Percentiles rank a stretch among this genome's conserved stretches.
Evolutionary conservation across 73 alveolate species (phyloP).

Genomic region (Paramecium primaurelia): DNA sequence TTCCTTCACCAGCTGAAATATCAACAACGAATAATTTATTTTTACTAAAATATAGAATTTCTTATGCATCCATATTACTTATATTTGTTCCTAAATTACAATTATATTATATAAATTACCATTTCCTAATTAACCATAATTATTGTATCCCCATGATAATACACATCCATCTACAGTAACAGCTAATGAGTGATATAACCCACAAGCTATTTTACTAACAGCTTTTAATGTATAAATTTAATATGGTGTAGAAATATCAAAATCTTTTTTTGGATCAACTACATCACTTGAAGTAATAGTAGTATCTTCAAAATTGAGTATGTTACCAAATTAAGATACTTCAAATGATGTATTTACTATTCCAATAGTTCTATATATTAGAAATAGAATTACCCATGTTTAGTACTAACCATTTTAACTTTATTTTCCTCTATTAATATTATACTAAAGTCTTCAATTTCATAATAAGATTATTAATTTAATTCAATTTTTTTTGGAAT

Average conservation of each 20-base stretch:
- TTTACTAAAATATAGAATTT: background rate
- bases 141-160: conserved; percentile 50
- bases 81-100: background rate
- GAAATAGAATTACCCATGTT: background rate
- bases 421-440: background rate
- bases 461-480: background rate
- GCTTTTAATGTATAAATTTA: background rate
- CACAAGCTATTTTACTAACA: conserved; percentile 14
- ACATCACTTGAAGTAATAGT: background rate
- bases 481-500: background rate
- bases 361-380: background rate
- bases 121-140: conserved; percentile 44
- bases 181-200: conserved; percentile 6
- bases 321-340: background rate
- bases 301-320: background rate
- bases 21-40: background rate
- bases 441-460: background rate
- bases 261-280: background rate
- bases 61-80: background rate
- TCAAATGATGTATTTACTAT: background rate
- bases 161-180: conserved; percentile 42
- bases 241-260: background rate
- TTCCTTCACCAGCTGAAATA: background rate
- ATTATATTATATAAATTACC: background rate
- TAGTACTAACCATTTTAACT: background rate